Conservation (phyloP, 345 rosid genomes). For the Cardamine chenopodiifolia region DNA sequence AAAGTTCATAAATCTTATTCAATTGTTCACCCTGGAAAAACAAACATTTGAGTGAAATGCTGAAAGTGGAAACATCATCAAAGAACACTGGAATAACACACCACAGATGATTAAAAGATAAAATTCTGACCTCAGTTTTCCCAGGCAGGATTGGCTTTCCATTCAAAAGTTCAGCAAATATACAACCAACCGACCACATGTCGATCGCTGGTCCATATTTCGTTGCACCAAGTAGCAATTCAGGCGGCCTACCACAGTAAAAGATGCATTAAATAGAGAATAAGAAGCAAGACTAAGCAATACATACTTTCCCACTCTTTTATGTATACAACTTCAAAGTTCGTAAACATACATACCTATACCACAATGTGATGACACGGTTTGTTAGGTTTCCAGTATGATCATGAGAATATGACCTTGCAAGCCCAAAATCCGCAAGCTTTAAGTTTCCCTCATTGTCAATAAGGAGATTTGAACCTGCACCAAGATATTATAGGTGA, state of each 20-base stretch:
- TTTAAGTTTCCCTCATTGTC: slow-evolving; percentile 95
- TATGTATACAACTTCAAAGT: not conserved
- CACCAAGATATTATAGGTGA: slow-evolving; percentile 22
- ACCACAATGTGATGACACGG: slow-evolving; percentile 96
- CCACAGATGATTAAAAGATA: not conserved
- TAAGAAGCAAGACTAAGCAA: not conserved
- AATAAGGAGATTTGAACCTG: slow-evolving; percentile 96
- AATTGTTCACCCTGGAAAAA: slow-evolving; percentile 59
- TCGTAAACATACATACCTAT: slow-evolving; percentile 60
- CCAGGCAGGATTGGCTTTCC: slow-evolving; percentile 95
- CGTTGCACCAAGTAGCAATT: slow-evolving; percentile 91
- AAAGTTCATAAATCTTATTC: slow-evolving; percentile 67
- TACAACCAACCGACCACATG: slow-evolving; percentile 98
- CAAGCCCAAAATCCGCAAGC: slow-evolving; percentile 98
- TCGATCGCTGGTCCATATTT: slow-evolving; percentile 96
- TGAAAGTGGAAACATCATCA: slow-evolving; percentile 7
- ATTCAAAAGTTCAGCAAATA: slow-evolving; percentile 89
- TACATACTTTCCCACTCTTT: not conserved
- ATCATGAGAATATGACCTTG: slow-evolving; percentile 79
- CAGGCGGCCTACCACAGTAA: slow-evolving; percentile 74
- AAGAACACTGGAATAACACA: not conserved
- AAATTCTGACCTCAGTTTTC: slow-evolving; percentile 70
- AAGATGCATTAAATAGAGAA: slow-evolving; percentile 2
- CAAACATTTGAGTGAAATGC: not conserved
- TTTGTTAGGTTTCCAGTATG: slow-evolving; percentile 85